These are phyloP conservation scores for Leucocoprinus leucothites DNA, from an alignment of 768 basidiomycete genomes.

Conservation along the genomic window DNA sequence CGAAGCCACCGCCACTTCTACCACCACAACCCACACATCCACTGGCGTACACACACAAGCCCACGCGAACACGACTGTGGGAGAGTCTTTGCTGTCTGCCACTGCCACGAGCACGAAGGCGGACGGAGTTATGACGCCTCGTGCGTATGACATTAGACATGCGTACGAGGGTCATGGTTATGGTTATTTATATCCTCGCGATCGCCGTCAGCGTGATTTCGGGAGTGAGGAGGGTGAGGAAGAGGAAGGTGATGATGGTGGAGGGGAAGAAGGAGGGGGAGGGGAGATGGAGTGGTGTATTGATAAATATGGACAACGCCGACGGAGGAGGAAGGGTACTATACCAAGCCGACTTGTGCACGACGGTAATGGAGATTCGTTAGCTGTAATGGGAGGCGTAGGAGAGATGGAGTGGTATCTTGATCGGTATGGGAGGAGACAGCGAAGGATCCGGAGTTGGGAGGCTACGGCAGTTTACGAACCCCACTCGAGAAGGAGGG, in stretches of 20 bases:
- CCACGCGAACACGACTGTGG: not conserved
- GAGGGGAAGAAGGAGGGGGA: constrained; percentile 15
- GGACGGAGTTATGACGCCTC: constrained; percentile 7
- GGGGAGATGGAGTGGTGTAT: constrained; percentile 9
- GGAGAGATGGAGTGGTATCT: constrained; percentile 18
- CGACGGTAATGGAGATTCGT: too few relatives aligned
- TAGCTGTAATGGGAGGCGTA: too few relatives aligned
- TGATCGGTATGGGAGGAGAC: constrained; percentile 17
- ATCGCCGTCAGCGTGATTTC: too few relatives aligned
- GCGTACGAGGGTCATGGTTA: too few relatives aligned
- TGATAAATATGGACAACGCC: too few relatives aligned
- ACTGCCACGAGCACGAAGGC: not conserved
- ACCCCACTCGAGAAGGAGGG: too few relatives aligned
- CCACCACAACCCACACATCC: not conserved
- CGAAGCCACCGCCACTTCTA: not conserved
- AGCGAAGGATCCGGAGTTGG: constrained; percentile 17
- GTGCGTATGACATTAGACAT: too few relatives aligned
- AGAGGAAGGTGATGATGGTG: constrained; percentile 5
- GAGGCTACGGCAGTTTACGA: too few relatives aligned
- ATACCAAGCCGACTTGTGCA: too few relatives aligned
- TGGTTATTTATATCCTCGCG: not conserved
- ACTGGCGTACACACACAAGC: not conserved
- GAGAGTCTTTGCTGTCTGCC: too few relatives aligned
- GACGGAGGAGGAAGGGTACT: too few relatives aligned
- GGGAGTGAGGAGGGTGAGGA: constrained; percentile 1